Conservation (phyloP, 2,329 filamentous ascomycete genomes). For the Sclerotinia nivalis region DNA sequence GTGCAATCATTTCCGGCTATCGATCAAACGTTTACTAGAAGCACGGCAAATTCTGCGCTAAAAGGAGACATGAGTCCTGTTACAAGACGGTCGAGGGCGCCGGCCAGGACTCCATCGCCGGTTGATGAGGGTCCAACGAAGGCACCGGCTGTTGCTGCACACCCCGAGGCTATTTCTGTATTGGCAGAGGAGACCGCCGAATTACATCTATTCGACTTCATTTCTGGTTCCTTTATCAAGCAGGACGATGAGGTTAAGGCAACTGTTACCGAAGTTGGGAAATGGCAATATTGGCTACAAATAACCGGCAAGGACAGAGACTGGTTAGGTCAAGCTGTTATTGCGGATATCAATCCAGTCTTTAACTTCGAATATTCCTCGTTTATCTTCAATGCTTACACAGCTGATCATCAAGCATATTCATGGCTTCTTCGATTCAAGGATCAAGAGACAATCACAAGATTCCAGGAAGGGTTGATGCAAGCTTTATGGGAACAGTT, state of each 20-base stretch:
- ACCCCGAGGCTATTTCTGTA: constrained; percentile 70
- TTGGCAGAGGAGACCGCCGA: constrained; percentile 77
- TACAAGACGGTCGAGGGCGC: constrained; percentile 29
- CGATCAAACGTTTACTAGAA: constrained; percentile 29
- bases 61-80: constrained; percentile 43
- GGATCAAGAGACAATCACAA: constrained; percentile 75
- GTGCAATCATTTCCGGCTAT: constrained; percentile 33
- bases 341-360: constrained; percentile 92
- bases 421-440: constrained; percentile 95
- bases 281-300: constrained; percentile 96
- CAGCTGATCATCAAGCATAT: constrained; percentile 82
- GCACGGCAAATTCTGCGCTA: constrained; percentile 48
- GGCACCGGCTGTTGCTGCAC: constrained; percentile 59
- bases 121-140: constrained; percentile 52
- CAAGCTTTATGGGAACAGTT: constrained; percentile 95
- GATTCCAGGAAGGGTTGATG: constrained; percentile 92
- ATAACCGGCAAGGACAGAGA: constrained; percentile 73
- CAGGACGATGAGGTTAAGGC: constrained; percentile 63
- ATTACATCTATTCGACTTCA: constrained; percentile 90
- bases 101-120: constrained; percentile 28
- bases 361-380: constrained; percentile 99
- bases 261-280: constrained; percentile 80
- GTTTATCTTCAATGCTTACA: constrained; percentile 98
- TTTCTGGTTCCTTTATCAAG: constrained; percentile 75
- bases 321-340: constrained; percentile 83